Percentiles rank a stretch among this genome's conserved stretches.
These are phyloP conservation scores for Lecanicillium sp. DNA, from an alignment of 2,329 filamentous ascomycete genomes.

Conservation along the genomic window DNA sequence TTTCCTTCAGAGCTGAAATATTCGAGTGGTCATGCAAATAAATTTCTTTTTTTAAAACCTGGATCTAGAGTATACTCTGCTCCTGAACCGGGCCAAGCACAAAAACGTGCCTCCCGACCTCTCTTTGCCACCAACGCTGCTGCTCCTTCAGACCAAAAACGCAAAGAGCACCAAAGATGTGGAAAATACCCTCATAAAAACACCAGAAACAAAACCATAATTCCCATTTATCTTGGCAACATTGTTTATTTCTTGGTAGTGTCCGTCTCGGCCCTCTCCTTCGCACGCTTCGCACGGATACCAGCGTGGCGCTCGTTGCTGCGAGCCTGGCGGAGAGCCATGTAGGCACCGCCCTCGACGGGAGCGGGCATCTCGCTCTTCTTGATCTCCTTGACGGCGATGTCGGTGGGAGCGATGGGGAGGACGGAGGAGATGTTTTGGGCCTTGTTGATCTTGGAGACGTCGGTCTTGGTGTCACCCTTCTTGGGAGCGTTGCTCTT, in stretches of 20 bases:
- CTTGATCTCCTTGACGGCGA: constrained; percentile 65
- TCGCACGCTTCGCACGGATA: constrained; percentile 85
- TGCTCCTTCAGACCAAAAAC: constrained; percentile 16
- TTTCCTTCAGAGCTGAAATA: too few relatives aligned
- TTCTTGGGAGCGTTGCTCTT: constrained; percentile 90
- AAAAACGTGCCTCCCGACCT: constrained; percentile 28
- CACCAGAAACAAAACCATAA: constrained; percentile 6
- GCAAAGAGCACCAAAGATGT: constrained; percentile 10
- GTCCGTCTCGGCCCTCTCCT: constrained; percentile 79
- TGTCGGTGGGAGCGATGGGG: constrained; percentile 62
- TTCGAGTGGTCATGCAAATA: constrained; percentile 30
- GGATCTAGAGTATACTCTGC: constrained; percentile 31
- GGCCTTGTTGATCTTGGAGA: constrained; percentile 54
- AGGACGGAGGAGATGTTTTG: constrained; percentile 42
- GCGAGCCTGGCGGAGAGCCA: constrained; percentile 75
- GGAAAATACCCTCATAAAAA: constrained; percentile 9
- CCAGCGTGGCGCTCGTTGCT: constrained; percentile 75
- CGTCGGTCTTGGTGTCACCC: constrained; percentile 82
- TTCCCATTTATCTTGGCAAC: constrained; percentile 11
- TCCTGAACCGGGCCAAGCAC: constrained; percentile 25
- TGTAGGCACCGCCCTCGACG: constrained; percentile 77
- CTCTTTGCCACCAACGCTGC: constrained; percentile 20
- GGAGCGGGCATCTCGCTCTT: constrained; percentile 72
- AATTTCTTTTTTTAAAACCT: constrained; percentile 32
- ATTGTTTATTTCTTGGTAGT: constrained; percentile 80